Evolutionary conservation across 176 grass and related monocot genomes (phyloP).

Genomic region (Musa acuminata): DNA sequence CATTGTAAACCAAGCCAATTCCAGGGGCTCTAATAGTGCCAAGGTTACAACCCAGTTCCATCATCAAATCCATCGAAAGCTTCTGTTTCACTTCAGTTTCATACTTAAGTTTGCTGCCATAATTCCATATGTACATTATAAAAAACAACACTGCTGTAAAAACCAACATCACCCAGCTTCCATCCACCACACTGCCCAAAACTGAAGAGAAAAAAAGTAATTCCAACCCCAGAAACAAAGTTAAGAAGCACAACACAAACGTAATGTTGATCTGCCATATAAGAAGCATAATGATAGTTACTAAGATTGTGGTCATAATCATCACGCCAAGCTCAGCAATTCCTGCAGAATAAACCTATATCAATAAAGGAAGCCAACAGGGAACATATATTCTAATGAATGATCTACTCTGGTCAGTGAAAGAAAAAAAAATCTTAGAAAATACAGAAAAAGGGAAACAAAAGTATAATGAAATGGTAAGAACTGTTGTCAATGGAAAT

Average conservation of each 20-base stretch:
- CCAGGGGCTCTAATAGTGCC: constrained; percentile 91
- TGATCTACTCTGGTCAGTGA: background rate
- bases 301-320: constrained; percentile 91
- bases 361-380: background rate
- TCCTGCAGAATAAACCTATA: constrained; percentile 36
- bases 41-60: constrained; percentile 79
- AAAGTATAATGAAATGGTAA: background rate
- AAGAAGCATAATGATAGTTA: constrained; percentile 94
- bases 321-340: constrained; percentile 93
- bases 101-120: constrained; percentile 88
- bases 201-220: constrained; percentile 93
- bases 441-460: background rate
- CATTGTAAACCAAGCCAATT: constrained; percentile 93
- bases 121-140: constrained; percentile 95
- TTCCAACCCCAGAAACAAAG: constrained; percentile 71
- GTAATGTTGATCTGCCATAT: constrained; percentile 97
- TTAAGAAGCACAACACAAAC: constrained; percentile 62
- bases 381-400: background rate
- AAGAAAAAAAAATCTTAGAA: background rate
- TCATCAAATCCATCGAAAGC: constrained; percentile 77
- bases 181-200: constrained; percentile 60
- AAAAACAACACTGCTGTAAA: constrained; percentile 71
- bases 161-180: constrained; percentile 90
- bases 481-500: background rate
- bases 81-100: constrained; percentile 98